Conservation (phyloP, 2,329 filamentous ascomycete genomes). For the Gyromitra esculenta region DNA sequence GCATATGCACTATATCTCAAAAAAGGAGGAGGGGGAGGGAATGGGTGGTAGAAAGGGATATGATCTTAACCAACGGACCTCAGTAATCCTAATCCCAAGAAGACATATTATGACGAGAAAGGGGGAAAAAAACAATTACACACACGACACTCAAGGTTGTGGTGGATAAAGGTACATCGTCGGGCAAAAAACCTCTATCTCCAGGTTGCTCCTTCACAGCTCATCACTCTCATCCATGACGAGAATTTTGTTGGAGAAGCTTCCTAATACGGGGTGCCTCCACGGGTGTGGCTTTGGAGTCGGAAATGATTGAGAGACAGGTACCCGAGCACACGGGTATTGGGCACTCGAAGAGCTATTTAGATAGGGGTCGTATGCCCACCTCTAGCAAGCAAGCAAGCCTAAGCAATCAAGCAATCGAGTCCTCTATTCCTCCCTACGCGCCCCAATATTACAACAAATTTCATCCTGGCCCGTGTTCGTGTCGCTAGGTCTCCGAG, state of each 20-base stretch:
- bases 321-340: too few species aligned
- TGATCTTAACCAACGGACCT: neutral
- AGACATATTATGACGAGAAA: neutral
- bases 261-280: too few species aligned
- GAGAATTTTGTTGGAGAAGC: neutral
- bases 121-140: neutral
- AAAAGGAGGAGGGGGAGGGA: neutral
- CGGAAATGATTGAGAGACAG: too few species aligned
- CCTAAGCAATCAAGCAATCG: too few species aligned
- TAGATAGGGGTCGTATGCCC: too few species aligned
- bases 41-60: neutral
- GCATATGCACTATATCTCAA: slow-evolving; percentile 4
- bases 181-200: neutral
- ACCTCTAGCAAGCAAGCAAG: too few species aligned
- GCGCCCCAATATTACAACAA: too few species aligned
- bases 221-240: slow-evolving; percentile 44
- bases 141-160: neutral
- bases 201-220: neutral
- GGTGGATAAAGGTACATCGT: neutral
- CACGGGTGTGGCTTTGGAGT: too few species aligned
- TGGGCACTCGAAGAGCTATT: too few species aligned
- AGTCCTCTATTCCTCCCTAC: too few species aligned
- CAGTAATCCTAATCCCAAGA: neutral
- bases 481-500: slow-evolving; percentile 35
- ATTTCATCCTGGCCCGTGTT: neutral